Percentiles rank a stretch among this genome's conserved stretches.
These are phyloP conservation scores for Stellera chamaejasme DNA, from an alignment of 345 rosid genomes.

Conservation along the genomic window DNA sequence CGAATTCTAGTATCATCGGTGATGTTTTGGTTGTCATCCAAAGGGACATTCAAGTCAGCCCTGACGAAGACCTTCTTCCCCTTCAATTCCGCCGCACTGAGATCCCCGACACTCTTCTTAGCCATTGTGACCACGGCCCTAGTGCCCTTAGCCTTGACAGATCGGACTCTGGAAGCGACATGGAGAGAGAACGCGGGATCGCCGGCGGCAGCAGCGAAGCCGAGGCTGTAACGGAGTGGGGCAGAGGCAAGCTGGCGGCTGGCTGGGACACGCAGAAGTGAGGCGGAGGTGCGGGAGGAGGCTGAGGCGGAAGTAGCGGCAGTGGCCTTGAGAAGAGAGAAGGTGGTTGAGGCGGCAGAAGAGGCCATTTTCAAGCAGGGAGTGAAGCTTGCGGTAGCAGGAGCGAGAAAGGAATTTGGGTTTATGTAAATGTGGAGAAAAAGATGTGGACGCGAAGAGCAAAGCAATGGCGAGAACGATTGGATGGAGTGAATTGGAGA, in stretches of 20 bases:
- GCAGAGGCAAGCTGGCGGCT: slow-evolving; percentile 15
- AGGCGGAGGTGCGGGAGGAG: slow-evolving; percentile 29
- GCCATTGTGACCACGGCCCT: slow-evolving; percentile 61
- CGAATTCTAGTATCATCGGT: slow-evolving; percentile 93
- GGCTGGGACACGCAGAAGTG: slow-evolving; percentile 34
- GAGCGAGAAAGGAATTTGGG: neutral
- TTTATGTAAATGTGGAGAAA: slow-evolving; percentile 4
- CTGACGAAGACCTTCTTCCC: slow-evolving; percentile 95
- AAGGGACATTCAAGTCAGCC: slow-evolving; percentile 90
- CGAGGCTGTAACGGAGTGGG: slow-evolving; percentile 36
- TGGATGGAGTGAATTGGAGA: slow-evolving; percentile 19
- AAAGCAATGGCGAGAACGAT: slow-evolving; percentile 13
- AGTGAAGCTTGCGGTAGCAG: neutral
- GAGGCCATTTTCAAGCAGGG: slow-evolving; percentile 39
- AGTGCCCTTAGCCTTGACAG: slow-evolving; percentile 26
- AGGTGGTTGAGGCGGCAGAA: slow-evolving; percentile 50
- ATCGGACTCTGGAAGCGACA: slow-evolving; percentile 37
- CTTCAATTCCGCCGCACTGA: slow-evolving; percentile 69
- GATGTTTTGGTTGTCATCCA: slow-evolving; percentile 84
- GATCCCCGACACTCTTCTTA: slow-evolving; percentile 89
- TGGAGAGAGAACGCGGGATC: slow-evolving; percentile 43
- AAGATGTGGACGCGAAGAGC: slow-evolving; percentile 35
- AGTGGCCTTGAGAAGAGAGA: slow-evolving; percentile 55
- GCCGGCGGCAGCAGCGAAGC: slow-evolving; percentile 40
- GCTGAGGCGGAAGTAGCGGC: slow-evolving; percentile 32